phyloP scores from a whole-genome alignment of 352 stramenopile genomes.

The Phytophthora pinifolia region DNA sequence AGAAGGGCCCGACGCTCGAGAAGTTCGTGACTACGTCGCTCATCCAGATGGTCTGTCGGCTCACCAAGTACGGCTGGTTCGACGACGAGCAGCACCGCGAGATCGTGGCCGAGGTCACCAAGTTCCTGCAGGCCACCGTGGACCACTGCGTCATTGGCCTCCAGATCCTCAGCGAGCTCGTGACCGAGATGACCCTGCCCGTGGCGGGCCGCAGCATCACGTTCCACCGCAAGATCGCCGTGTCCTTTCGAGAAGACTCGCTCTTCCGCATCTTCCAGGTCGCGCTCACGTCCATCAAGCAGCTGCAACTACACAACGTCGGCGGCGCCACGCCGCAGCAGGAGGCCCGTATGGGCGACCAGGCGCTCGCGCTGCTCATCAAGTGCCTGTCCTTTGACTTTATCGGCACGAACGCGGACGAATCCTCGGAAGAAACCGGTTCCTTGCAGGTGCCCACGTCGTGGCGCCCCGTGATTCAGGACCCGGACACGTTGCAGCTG shows the following conservation, averaged over 20 bases:
- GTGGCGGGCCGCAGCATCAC: conserved; percentile 94
- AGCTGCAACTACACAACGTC: conserved; percentile 93
- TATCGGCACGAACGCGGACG: conserved; percentile 98
- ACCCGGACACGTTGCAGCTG: conserved; percentile 93
- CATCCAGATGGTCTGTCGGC: conserved; percentile 97
- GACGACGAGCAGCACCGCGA: conserved; percentile 96
- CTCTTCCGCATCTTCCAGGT: conserved; percentile 97
- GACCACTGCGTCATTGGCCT: conserved; percentile 98
- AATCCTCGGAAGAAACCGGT: conserved; percentile 96
- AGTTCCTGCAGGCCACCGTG: conserved; percentile 96
- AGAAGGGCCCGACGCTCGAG: conserved; percentile 93
- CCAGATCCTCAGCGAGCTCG: conserved; percentile 97
- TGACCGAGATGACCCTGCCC: conserved; percentile 98
- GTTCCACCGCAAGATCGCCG: conserved; percentile 97
- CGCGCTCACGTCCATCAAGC: conserved; percentile 94
- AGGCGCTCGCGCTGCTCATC: conserved; percentile 91
- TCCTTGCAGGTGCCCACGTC: conserved; percentile 97
- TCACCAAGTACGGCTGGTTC: conserved; percentile 99
- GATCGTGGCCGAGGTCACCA: conserved; percentile 97
- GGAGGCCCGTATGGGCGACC: conserved; percentile 93
- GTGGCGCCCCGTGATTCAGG: conserved; percentile 94
- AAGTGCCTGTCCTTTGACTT: conserved; percentile 99
- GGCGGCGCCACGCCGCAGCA: conserved; percentile 78
- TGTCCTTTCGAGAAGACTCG: conserved; percentile 97
- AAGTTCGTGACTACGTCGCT: conserved; percentile 95